Evolutionary conservation across 176 grass and related monocot genomes (phyloP).

Genomic region (Phoenix roebelenii): DNA sequence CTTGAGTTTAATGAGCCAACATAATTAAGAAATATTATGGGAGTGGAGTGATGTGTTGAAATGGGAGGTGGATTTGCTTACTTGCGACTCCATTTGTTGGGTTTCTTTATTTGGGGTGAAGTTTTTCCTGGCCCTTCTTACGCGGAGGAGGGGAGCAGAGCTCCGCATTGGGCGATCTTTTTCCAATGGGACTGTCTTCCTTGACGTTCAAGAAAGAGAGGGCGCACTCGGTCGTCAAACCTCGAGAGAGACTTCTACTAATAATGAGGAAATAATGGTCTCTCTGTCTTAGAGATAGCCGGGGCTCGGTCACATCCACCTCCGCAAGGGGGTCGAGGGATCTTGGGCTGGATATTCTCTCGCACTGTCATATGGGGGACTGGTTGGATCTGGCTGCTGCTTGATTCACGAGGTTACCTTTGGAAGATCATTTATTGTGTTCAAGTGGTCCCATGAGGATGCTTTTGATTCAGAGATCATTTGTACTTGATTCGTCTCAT

Average conservation of each 20-base stretch:
- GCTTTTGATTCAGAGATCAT: too few relatives aligned
- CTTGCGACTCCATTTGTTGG: constrained; percentile 45
- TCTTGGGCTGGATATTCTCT: too few relatives aligned
- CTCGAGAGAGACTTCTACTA: constrained; percentile 5
- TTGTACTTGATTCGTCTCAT: too few relatives aligned
- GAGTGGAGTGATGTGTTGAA: neutral
- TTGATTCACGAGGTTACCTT: too few relatives aligned
- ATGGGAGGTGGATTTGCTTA: constrained; percentile 41
- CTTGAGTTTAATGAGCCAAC: constrained; percentile 20
- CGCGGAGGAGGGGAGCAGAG: constrained; percentile 3
- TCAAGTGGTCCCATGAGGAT: too few relatives aligned
- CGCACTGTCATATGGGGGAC: too few relatives aligned
- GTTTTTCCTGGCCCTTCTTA: constrained; percentile 25
- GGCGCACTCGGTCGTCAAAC: constrained; percentile 22
- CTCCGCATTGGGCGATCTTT: constrained; percentile 23
- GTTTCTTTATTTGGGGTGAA: constrained; percentile 24
- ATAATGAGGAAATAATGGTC: constrained; percentile 5
- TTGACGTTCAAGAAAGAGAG: constrained; percentile 46
- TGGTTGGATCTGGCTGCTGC: too few relatives aligned
- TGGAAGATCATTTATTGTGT: too few relatives aligned
- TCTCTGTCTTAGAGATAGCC: neutral
- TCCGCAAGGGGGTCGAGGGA: neutral
- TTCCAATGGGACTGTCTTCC: constrained; percentile 16
- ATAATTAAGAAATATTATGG: constrained; percentile 8
- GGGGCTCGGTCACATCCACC: neutral